phyloP scores from a whole-genome alignment of 23 red algal species.

The Chondrus crispus region DNA sequence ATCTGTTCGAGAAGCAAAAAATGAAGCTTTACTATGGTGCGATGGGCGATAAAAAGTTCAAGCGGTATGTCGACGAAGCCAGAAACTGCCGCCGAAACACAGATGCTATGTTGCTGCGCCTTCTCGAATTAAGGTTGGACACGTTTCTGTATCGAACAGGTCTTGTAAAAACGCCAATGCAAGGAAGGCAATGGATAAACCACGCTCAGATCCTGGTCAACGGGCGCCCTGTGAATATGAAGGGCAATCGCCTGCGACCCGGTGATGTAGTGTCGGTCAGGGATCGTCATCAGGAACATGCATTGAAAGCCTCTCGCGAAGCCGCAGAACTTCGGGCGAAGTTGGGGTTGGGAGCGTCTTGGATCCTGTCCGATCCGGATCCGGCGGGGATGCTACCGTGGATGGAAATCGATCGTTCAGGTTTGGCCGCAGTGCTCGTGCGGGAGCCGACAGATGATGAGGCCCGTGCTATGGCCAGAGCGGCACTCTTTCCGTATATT shows the following conservation, averaged over 20 bases:
- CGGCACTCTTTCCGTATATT: slow-evolving; percentile 68
- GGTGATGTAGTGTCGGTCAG: slow-evolving; percentile 57
- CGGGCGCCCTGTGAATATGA: slow-evolving; percentile 14
- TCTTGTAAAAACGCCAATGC: slow-evolving; percentile 49
- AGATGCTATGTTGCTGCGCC: slow-evolving; percentile 56
- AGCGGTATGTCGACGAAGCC: slow-evolving; percentile 42
- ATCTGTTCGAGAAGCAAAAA: slow-evolving; percentile 70
- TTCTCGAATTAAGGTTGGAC: slow-evolving; percentile 60
- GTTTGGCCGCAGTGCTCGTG: slow-evolving; percentile 45
- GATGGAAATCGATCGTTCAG: slow-evolving; percentile 66
- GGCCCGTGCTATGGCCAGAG: slow-evolving; percentile 38
- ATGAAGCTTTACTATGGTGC: slow-evolving; percentile 72
- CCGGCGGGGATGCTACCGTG: slow-evolving; percentile 63
- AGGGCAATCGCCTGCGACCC: slow-evolving; percentile 18
- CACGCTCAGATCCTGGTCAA: slow-evolving; percentile 74
- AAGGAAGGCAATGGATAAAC: slow-evolving; percentile 74
- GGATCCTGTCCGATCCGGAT: background rate
- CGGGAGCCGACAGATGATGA: slow-evolving; percentile 52
- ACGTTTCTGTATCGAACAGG: slow-evolving; percentile 79
- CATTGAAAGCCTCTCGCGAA: background rate
- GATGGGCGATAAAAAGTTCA: slow-evolving; percentile 55
- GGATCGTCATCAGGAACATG: background rate
- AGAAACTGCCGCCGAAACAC: slow-evolving; percentile 2
- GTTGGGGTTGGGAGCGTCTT: slow-evolving; percentile 49
- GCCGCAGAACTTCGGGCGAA: slow-evolving; percentile 16